These are phyloP conservation scores for Brasenia schreberi DNA, from an alignment of 164 flowering plant species.

Conservation along the genomic window DNA sequence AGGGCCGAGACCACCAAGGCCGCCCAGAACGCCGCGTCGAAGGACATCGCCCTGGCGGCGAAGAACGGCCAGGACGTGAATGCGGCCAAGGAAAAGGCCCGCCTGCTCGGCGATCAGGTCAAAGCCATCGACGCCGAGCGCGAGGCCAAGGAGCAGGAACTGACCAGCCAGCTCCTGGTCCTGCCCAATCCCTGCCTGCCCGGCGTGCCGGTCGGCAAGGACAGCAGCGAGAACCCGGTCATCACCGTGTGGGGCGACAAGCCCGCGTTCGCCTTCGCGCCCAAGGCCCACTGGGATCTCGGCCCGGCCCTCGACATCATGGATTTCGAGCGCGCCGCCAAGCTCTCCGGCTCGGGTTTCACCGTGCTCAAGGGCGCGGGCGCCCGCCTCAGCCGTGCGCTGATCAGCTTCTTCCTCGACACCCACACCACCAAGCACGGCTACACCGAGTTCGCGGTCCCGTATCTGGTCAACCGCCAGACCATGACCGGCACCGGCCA, in stretches of 20 bases:
- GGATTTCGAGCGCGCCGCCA: not conserved
- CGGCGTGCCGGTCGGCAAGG: conserved; percentile 1
- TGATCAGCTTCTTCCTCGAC: not conserved
- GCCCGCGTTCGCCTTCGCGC: not conserved
- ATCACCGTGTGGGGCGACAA: not conserved
- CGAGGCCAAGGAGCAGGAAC: not conserved
- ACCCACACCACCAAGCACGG: not conserved
- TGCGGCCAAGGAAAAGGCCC: not conserved
- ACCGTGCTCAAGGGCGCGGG: not conserved
- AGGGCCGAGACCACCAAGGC: not conserved
- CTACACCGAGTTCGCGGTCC: not conserved
- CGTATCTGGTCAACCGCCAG: not conserved
- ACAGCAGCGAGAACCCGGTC: not conserved
- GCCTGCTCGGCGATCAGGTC: not conserved
- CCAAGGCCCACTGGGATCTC: not conserved
- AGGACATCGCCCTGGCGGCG: not conserved
- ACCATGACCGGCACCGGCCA: not conserved
- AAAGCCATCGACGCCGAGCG: not conserved
- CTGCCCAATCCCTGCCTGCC: not conserved
- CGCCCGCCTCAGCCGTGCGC: not conserved
- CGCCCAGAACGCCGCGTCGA: not conserved
- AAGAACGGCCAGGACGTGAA: not conserved
- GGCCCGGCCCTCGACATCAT: not conserved
- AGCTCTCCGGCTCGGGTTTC: not conserved
- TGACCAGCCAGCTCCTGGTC: not conserved